These are phyloP conservation scores for Fraxinus baroniana DNA, from an alignment of 305 asterid genomes.

Conservation along the genomic window DNA sequence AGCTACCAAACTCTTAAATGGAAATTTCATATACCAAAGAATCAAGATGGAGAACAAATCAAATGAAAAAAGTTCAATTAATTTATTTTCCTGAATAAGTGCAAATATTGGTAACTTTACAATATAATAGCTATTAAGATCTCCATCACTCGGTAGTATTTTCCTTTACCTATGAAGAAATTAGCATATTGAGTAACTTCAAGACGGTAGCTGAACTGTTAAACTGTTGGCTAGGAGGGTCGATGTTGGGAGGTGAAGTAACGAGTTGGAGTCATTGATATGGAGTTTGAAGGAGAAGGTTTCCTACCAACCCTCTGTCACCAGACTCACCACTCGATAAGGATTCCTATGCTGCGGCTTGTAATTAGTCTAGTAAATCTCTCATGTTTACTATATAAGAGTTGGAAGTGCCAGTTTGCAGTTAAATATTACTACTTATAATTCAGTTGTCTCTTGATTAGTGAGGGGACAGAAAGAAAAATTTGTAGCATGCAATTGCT, in stretches of 20 bases:
- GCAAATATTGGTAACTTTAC: not conserved
- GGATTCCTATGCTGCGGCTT: not conserved
- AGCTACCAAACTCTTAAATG: not conserved
- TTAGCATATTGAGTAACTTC: not conserved
- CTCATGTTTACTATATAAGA: not conserved
- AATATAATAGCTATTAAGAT: not conserved
- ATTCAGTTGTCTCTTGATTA: not conserved
- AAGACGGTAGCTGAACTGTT: not conserved
- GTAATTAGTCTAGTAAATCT: not conserved
- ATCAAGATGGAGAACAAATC: not conserved
- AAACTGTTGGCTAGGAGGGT: not conserved
- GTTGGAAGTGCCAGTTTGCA: not conserved
- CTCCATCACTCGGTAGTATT: not conserved
- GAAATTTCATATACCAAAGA: not conserved
- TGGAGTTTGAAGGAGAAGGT: not conserved
- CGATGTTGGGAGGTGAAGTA: not conserved
- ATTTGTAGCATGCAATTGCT: not conserved
- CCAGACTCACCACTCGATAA: not conserved
- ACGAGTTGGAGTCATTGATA: not conserved
- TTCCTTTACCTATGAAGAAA: not conserved
- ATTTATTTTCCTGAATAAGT: not conserved
- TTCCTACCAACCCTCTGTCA: not conserved
- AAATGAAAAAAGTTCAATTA: not conserved
- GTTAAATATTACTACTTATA: not conserved
- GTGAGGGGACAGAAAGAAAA: not conserved